Evolutionary conservation across 768 basidiomycete species (phyloP), one percentile per base, ranked within the genome.

Genomic region (Lyophyllum atratum): DNA sequence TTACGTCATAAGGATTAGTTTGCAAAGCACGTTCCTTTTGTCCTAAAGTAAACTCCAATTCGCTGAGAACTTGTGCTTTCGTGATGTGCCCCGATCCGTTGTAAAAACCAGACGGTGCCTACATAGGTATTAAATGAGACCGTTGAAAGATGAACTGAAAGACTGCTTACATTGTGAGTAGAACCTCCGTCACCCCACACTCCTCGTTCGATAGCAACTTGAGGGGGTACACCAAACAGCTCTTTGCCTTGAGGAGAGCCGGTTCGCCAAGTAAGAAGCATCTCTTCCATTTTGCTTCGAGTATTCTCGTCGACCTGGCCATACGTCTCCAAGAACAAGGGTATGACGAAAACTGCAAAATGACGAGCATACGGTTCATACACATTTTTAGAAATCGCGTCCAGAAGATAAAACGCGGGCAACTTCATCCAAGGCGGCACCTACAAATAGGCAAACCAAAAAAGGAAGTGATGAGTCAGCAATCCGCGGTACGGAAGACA

Each of bases 381-480:
- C 31, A 95, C 87, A 76, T 98, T 98, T 73, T 99, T 99, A 54
- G 92, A 92, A 57, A 99, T 94, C 14, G 95, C 95, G 68, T 98
- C 97, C 68, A 99, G 80, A 7, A 98, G 83, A 69, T 98, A 99
- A 65, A 98, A 94, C 0, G 90, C 83, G 1, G 97, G 96, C 8
- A 99, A 79, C 74, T 97, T 95, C 81, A 92, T 89, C 79, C 85
- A 89, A 21, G 90, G 85, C 19, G 87, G 87, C 12, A 94, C 93
- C 96, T 98, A 74, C 68, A 59, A 55, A 63, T 48, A 56, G 64
- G 54, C 21, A 40, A 57, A 65, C 66, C 72, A 66, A 73, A 77
- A 73, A 73, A 55, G 66, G 71, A 67, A 76, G 74, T 63, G 64
- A 83, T 88, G 76, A 87, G 89, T 92, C 86, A 92, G 86, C 87